These are phyloP conservation scores for Eucalyptus cloeziana DNA, from an alignment of 345 rosid genomes.

Conservation along the genomic window DNA sequence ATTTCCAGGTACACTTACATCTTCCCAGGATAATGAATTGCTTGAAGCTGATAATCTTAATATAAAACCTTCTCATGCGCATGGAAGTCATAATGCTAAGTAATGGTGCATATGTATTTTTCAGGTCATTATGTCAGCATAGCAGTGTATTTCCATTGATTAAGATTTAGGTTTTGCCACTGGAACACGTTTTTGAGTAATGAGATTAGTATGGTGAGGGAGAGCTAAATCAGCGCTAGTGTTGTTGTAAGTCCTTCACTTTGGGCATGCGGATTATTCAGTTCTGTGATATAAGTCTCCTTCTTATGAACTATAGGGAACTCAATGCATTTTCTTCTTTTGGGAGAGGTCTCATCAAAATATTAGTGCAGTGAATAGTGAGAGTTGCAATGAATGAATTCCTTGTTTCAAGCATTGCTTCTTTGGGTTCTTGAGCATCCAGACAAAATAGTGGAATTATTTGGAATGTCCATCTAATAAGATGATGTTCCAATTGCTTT, in stretches of 20 bases:
- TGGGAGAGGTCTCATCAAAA: neutral
- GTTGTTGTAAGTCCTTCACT: neutral
- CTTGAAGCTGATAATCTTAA: neutral
- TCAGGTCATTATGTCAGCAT: neutral
- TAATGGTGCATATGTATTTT: neutral
- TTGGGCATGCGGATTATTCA: neutral
- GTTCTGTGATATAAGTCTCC: neutral
- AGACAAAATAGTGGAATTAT: neutral
- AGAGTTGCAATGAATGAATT: neutral
- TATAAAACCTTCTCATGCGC: neutral
- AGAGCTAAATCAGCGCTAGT: neutral
- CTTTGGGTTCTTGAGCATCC: neutral
- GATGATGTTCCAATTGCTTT: neutral
- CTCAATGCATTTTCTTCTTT: neutral
- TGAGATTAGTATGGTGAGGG: neutral
- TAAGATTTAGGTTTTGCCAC: neutral
- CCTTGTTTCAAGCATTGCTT: neutral
- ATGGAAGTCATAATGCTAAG: neutral
- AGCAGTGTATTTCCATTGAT: neutral
- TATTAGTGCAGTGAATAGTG: neutral
- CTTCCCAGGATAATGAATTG: neutral
- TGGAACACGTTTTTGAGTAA: neutral
- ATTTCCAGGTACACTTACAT: constrained; percentile 60
- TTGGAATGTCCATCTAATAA: neutral
- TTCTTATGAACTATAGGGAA: neutral